phyloP scores from a whole-genome alignment of 2,329 filamentous ascomycete genomes.

The Penicillium sp. region DNA sequence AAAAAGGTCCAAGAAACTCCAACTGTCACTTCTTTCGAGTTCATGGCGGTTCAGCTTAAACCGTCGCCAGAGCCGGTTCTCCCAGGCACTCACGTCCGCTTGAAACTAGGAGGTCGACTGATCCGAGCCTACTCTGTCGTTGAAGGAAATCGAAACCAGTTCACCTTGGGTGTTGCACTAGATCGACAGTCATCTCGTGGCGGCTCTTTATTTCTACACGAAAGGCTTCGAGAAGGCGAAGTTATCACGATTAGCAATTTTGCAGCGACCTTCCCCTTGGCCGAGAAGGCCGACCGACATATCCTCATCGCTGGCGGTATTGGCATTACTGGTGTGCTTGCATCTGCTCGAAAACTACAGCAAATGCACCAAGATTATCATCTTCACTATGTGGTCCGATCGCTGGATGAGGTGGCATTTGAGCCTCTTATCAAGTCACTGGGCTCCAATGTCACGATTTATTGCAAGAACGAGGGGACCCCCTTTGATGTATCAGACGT shows the following conservation, averaged over 20 bases:
- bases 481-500: not conserved
- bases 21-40: not conserved
- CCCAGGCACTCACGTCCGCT: conserved; percentile 11
- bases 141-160: conserved; percentile 11
- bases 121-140: conserved; percentile 18
- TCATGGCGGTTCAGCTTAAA: conserved; percentile 7
- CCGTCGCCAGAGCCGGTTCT: not conserved
- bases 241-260: conserved; percentile 10
- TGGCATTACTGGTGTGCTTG: conserved; percentile 18
- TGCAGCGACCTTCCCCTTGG: conserved; percentile 6
- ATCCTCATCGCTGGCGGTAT: conserved; percentile 17
- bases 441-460: conserved; percentile 10
- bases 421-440: not conserved
- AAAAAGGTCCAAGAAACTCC: conserved; percentile 6
- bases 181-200: conserved; percentile 11
- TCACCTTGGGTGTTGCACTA: conserved; percentile 15
- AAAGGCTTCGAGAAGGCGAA: conserved; percentile 9
- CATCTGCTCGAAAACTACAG: not conserved
- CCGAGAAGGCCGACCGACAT: conserved; percentile 7
- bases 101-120: conserved; percentile 15
- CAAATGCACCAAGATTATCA: conserved; percentile 6
- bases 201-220: conserved; percentile 16
- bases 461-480: conserved; percentile 1
- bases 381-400: conserved; percentile 17
- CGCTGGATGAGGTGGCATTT: conserved; percentile 13